Base-by-base conservation (phyloP, 805 yeast species). In the Metschnikowia baotianmanensis region DNA sequence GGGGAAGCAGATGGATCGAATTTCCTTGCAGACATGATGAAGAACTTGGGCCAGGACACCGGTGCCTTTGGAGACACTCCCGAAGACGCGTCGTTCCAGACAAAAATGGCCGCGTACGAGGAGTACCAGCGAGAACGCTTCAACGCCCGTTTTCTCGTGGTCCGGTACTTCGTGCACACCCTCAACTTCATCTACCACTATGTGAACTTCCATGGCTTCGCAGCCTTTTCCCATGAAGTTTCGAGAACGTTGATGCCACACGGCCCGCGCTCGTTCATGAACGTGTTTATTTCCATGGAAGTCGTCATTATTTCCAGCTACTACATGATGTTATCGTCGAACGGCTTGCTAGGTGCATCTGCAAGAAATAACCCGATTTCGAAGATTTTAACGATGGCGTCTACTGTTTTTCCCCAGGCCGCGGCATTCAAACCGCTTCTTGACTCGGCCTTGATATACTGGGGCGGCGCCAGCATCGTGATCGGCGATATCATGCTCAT, bases 141-240 rank as follows among this genome's bases (percentile, higher is more conserved):
- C 62, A 60, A 62, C 43, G 61, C 58, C 40, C 50, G 59, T 16
- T 66, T 67, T 39, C 53, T 68, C 26, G 34, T 65, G 16, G 43
- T 61, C 17, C 57, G 75, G 33, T 56, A 51, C 40, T 3, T 58
- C 3, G 44, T 53, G 6, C 59, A 59, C 10, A 36, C 60, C 23
- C 26, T 45, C 34, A 68, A 64, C 42, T 69, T 69, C 53, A 32
- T 56, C 34, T 69, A 67, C 52, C 71, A 69, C 49, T 67, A 46
- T 46, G 8, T 42, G 11, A 44, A 38, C n/a, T 39, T 50, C 23
- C 43, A 42, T 6, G 43, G 54, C 13, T 59, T 69, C 33, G 50
- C 52, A 4, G 56, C 65, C 12, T 55, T 67, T 18, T 48, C 62
- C 3, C 53, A 57, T 42, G 38, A 48, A 4, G 47, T 47, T 36